Percentiles rank a stretch among this genome's conserved stretches.
Evolutionary conservation across 106 monocot genomes (phyloP).

Genomic region (Allium cepa): DNA sequence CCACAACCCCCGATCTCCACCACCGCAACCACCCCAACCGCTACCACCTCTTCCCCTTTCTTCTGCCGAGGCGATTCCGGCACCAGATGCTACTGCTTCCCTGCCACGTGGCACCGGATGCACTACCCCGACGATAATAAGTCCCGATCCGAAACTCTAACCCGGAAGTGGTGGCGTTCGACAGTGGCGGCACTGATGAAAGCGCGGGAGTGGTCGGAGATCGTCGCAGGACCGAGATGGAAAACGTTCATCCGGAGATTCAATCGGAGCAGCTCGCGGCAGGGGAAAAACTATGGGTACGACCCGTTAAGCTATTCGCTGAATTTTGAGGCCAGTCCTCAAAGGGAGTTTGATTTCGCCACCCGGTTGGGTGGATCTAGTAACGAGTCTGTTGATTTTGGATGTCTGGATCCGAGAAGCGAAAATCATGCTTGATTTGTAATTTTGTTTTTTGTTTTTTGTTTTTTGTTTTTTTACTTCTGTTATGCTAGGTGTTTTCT

Average conservation of each 20-base stretch:
- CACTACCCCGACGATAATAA: not conserved
- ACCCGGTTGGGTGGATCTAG: slow-evolving; percentile 32
- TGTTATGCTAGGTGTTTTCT: too few species aligned
- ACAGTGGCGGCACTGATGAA: slow-evolving; percentile 27
- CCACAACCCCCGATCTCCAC: not conserved
- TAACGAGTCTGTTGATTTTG: too few species aligned
- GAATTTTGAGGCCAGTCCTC: slow-evolving; percentile 64
- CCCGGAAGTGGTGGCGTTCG: slow-evolving; percentile 5
- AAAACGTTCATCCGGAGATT: slow-evolving; percentile 63
- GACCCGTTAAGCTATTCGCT: slow-evolving; percentile 44
- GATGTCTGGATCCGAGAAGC: too few species aligned
- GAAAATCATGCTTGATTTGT: too few species aligned
- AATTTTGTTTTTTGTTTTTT: too few species aligned
- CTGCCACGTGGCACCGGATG: not conserved
- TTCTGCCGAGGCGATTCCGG: not conserved
- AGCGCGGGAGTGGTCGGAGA: slow-evolving; percentile 80
- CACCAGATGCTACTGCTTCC: not conserved
- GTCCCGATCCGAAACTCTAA: not conserved
- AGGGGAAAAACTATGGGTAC: slow-evolving; percentile 27
- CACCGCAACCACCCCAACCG: too few species aligned
- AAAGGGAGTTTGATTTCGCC: slow-evolving; percentile 34
- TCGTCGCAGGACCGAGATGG: slow-evolving; percentile 61
- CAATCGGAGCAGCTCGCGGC: slow-evolving; percentile 7
- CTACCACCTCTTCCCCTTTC: not conserved
- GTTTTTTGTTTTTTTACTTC: too few species aligned